phyloP scores from a whole-genome alignment of 2,329 filamentous ascomycete species.

The Ascomycota sp. region DNA sequence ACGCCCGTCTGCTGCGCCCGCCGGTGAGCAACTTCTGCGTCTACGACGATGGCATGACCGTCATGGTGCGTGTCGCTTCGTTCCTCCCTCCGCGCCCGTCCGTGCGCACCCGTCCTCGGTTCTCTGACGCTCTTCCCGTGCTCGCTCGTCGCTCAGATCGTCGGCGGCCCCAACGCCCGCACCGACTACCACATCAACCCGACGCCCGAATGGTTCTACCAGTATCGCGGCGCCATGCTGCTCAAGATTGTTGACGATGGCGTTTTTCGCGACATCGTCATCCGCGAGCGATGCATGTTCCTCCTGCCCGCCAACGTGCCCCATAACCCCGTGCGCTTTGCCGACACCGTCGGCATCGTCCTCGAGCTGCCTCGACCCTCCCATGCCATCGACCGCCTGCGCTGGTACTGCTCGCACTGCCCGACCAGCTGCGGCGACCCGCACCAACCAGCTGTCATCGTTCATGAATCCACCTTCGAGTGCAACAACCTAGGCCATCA shows the following conservation, averaged over 20 bases:
- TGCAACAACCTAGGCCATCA: slow-evolving; percentile 83
- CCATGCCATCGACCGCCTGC: slow-evolving; percentile 52
- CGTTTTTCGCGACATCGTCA: slow-evolving; percentile 64
- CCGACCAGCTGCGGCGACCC: slow-evolving; percentile 31
- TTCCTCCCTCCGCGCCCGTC: too few relatives aligned
- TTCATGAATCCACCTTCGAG: slow-evolving; percentile 74
- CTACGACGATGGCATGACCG: slow-evolving; percentile 64
- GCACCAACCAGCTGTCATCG: slow-evolving; percentile 20
- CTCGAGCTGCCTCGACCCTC: slow-evolving; percentile 66
- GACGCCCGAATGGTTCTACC: slow-evolving; percentile 96
- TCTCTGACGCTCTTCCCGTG: too few relatives aligned
- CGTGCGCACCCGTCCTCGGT: not conserved
- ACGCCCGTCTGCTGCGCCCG: slow-evolving; percentile 78
- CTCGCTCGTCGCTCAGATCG: too few relatives aligned
- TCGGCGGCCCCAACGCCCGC: slow-evolving; percentile 85
- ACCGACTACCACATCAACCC: slow-evolving; percentile 98
- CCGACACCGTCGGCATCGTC: slow-evolving; percentile 82
- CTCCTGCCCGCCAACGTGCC: slow-evolving; percentile 85
- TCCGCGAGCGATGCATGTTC: slow-evolving; percentile 86
- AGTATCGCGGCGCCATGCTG: slow-evolving; percentile 81
- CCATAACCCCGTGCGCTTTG: slow-evolving; percentile 87
- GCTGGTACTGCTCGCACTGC: slow-evolving; percentile 98
- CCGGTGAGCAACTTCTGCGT: slow-evolving; percentile 97
- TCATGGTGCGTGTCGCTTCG: slow-evolving; percentile 44
- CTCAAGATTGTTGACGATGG: slow-evolving; percentile 68